These are phyloP conservation scores for Rutstroemia sp. DNA, from an alignment of 2,329 filamentous ascomycete species.

Conservation along the genomic window DNA sequence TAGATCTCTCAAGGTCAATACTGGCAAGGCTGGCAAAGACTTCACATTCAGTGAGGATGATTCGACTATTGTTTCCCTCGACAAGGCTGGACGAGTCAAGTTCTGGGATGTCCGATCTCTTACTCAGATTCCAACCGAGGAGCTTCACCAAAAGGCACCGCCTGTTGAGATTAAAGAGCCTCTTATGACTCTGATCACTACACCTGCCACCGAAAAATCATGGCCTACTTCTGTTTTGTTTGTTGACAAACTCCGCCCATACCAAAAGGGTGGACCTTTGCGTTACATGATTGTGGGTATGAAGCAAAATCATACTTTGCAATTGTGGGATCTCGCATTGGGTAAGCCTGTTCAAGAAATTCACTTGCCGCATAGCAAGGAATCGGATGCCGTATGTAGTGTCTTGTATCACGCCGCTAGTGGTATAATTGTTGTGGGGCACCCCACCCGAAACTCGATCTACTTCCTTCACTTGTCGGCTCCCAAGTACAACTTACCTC, in stretches of 20 bases:
- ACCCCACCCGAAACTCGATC: constrained; percentile 93
- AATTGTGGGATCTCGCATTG: constrained; percentile 95
- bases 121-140: constrained; percentile 35
- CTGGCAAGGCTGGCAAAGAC: constrained; percentile 96
- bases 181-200: constrained; percentile 78
- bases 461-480: constrained; percentile 96
- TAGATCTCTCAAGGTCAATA: constrained; percentile 87
- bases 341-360: constrained; percentile 95
- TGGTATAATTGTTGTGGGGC: constrained; percentile 89
- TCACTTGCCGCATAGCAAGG: constrained; percentile 90
- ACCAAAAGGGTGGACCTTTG: constrained; percentile 80
- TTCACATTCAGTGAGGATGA: constrained; percentile 98
- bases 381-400: constrained; percentile 96
- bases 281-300: constrained; percentile 96
- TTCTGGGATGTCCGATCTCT: constrained; percentile 96
- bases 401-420: constrained; percentile 88
- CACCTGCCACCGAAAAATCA: constrained; percentile 82
- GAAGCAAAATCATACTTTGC: constrained; percentile 98
- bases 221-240: constrained; percentile 96
- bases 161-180: constrained; percentile 76
- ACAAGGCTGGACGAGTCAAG: constrained; percentile 92
- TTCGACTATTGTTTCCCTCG: constrained; percentile 84
- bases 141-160: constrained; percentile 13
- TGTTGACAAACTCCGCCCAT: constrained; percentile 91
- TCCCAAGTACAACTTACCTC: constrained; percentile 77